These are phyloP conservation scores for Alternaria angustiovoidea DNA, from an alignment of 2,329 filamentous ascomycete genomes.

Conservation along the genomic window DNA sequence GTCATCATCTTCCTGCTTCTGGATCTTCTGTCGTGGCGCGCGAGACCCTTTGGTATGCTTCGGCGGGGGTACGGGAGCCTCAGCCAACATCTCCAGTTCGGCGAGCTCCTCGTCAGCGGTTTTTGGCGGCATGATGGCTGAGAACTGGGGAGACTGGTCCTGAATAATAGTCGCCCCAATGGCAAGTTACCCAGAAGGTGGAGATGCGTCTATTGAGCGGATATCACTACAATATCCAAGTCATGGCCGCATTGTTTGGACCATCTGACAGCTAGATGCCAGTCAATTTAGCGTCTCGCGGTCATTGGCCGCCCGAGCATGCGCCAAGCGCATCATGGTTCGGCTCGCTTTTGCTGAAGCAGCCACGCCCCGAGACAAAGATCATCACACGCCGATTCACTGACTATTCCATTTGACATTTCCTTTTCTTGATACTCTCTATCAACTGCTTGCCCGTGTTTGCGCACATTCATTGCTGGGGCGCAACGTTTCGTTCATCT, in stretches of 20 bases:
- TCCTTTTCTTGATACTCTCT: conserved; percentile 27
- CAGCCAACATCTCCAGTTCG: conserved; percentile 49
- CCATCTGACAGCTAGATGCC: conserved; percentile 26
- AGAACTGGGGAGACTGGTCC: not conserved
- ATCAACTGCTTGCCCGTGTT: conserved; percentile 18
- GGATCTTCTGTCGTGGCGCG: conserved; percentile 52
- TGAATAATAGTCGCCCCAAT: not conserved
- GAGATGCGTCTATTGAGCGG: not conserved
- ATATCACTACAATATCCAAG: conserved; percentile 4
- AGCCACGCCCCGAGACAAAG: conserved; percentile 47
- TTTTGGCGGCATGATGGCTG: conserved; percentile 47
- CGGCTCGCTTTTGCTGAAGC: conserved; percentile 41
- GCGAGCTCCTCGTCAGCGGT: conserved; percentile 60
- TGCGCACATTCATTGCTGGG: conserved; percentile 21
- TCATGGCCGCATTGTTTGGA: conserved; percentile 16
- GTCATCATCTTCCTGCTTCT: conserved; percentile 69
- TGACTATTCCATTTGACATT: conserved; percentile 28
- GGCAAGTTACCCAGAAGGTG: not conserved
- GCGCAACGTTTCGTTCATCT: conserved; percentile 33
- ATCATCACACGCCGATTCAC: conserved; percentile 43
- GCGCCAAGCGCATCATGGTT: conserved; percentile 35
- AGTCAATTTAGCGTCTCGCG: conserved; percentile 30
- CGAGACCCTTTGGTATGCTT: conserved; percentile 55
- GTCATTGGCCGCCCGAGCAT: conserved; percentile 32
- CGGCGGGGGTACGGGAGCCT: conserved; percentile 43